These are phyloP conservation scores for Exserohilum turcica DNA, from an alignment of 2,329 filamentous ascomycete species.

Conservation along the genomic window DNA sequence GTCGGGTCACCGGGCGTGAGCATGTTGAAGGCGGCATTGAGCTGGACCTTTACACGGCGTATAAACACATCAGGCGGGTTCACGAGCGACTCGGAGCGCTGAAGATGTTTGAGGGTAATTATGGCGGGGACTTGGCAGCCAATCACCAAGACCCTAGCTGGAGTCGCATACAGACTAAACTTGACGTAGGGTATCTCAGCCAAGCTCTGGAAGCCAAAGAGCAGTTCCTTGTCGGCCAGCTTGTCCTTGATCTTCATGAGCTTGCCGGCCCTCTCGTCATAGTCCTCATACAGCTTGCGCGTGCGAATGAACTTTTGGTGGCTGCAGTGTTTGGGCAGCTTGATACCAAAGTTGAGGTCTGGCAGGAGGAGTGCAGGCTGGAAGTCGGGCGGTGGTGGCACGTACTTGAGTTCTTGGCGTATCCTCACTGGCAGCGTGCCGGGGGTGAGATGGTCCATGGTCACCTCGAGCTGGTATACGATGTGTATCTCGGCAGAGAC, in stretches of 20 bases:
- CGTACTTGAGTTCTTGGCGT: constrained; percentile 19
- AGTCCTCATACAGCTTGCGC: constrained; percentile 28
- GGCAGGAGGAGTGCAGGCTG: constrained; percentile 22
- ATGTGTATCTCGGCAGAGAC: constrained; percentile 14
- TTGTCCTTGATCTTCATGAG: constrained; percentile 28
- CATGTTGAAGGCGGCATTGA: constrained; percentile 18
- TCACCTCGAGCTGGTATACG: constrained; percentile 25
- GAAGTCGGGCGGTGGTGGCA: constrained; percentile 20
- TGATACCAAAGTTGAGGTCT: constrained; percentile 19
- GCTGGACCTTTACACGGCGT: constrained; percentile 30
- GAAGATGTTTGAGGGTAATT: constrained; percentile 29
- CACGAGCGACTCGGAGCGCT: constrained; percentile 31
- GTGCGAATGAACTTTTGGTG: constrained; percentile 31
- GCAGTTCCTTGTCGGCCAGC: constrained; percentile 27
- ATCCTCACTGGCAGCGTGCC: constrained; percentile 5
- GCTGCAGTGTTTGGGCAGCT: constrained; percentile 23
- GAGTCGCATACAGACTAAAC: constrained; percentile 30
- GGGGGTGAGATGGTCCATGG: constrained; percentile 7
- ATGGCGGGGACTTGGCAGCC: constrained; percentile 22
- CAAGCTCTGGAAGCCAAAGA: constrained; percentile 27
- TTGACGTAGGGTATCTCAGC: constrained; percentile 28
- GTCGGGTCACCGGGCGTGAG: constrained; percentile 21
- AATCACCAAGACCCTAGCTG: constrained; percentile 26
- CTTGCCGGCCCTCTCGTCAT: constrained; percentile 23
- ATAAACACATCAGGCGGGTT: constrained; percentile 30